Evolutionary conservation across 1,284 basidiomycete genomes (phyloP), one percentile per base, ranked within the genome.

Genomic region (Grifola frondosa): DNA sequence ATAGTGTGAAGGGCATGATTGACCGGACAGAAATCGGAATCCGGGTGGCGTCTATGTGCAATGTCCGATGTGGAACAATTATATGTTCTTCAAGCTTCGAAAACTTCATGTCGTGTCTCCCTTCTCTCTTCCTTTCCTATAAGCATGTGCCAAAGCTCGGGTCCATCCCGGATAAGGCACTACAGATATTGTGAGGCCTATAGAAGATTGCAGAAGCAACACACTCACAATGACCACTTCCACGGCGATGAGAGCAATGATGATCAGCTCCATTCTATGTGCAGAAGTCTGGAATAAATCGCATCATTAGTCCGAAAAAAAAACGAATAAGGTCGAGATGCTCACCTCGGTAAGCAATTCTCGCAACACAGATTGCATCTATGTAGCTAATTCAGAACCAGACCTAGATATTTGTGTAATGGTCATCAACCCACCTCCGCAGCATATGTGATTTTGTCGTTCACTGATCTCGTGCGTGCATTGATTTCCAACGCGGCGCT

Each of bases 381-480:
- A 16, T 12, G 7, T 1, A 8, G 17, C 6, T n/a, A 25, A 5
- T 13, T 45, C 17, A 40, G 36, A 2, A 30, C 7, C 6, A 39
- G n/a, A n/a, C n/a, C n/a, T 31, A 12, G 15, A 5, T 17, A 33
- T 9, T 1, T 8, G 38, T 35, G 10, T 15, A 30, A 23, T 11
- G 21, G n/a, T 4, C 31, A 35, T 50, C 42, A 20, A 42, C 74
- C 63, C 23, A 85, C 83, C 70, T 96, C 92, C 11, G 88, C 86
- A 7, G 92, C 91, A 65, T 96, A 95, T 11, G 91, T 93, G 46
- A 95, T 92, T 62, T 95, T 95, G 58, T 91, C 88, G 61, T 95
- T 95, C 42, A 95, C 78, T 0, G 85, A 80, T 25, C 80, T 76
- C 3, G 89, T 90, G 21, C 92, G 78, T 26, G 80, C 71, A 57